phyloP scores from a whole-genome alignment of 2,329 filamentous ascomycete species.

The Colletotrichum kahawae region DNA sequence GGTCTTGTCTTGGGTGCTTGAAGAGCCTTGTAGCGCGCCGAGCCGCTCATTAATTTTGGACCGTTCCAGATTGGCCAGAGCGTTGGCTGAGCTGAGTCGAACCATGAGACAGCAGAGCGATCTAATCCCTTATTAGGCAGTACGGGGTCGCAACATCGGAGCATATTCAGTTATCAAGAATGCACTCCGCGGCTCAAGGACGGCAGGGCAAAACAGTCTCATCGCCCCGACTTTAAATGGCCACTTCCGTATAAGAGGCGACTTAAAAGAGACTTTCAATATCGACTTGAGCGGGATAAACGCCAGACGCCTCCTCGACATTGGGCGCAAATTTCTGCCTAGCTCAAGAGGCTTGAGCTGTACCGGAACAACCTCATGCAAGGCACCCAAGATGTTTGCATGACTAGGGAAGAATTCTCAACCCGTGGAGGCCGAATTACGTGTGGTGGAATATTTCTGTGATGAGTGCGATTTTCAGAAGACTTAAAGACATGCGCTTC shows the following conservation, averaged over 20 bases:
- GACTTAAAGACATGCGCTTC: too few relatives aligned
- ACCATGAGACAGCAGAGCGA: not conserved
- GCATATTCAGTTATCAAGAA: not conserved
- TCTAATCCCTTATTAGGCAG: not conserved
- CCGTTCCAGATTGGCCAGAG: rapidly evolving
- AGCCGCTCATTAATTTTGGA: not conserved
- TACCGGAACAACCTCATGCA: conserved; percentile 43
- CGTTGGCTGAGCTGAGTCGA: not conserved
- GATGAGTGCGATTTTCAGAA: too few relatives aligned
- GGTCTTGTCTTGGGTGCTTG: not conserved
- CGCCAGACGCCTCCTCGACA: not conserved
- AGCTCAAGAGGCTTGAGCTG: conserved; percentile 48
- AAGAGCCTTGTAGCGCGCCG: not conserved
- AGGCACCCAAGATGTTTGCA: too few relatives aligned
- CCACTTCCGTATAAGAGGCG: too few relatives aligned
- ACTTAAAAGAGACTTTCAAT: too few relatives aligned
- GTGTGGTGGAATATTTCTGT: too few relatives aligned
- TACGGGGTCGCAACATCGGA: not conserved
- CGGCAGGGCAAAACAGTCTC: rapidly evolving
- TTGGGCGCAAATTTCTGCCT: conserved; percentile 45
- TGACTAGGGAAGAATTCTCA: too few relatives aligned
- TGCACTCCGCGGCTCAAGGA: not conserved
- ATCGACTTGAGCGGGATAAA: conserved; percentile 43
- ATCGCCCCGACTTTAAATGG: rapidly evolving
- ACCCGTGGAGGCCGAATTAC: too few relatives aligned